These are phyloP conservation scores for Glonium stellatum DNA, from an alignment of 495 filamentous ascomycete genomes.

Conservation along the genomic window DNA sequence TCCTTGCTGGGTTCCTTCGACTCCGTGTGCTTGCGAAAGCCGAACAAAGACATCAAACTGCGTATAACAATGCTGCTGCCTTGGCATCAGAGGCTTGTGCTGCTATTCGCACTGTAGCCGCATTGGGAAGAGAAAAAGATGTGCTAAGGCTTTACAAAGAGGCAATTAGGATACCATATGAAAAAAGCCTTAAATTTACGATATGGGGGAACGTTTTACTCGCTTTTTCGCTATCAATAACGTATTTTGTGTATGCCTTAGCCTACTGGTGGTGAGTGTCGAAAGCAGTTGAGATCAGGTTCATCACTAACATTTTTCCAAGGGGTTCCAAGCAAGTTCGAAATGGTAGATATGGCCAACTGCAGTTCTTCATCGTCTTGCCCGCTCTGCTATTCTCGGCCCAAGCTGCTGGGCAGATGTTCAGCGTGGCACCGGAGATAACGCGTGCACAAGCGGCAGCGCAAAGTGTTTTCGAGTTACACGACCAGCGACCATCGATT, in stretches of 20 bases:
- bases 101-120: slow-evolving; percentile 52
- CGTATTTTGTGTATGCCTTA: slow-evolving; percentile 37
- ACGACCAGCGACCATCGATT: slow-evolving; percentile 18
- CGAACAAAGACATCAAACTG: slow-evolving; percentile 52
- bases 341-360: slow-evolving; percentile 18
- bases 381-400: slow-evolving; percentile 33
- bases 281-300: not conserved
- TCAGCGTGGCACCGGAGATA: slow-evolving; percentile 30
- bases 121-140: slow-evolving; percentile 47
- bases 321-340: slow-evolving; percentile 29
- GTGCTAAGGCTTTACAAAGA: slow-evolving; percentile 43
- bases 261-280: slow-evolving; percentile 31
- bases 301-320: not conserved
- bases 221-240: slow-evolving; percentile 37
- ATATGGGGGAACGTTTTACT: slow-evolving; percentile 37
- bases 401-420: slow-evolving; percentile 30
- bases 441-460: slow-evolving; percentile 26
- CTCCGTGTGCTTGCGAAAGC: slow-evolving; percentile 39
- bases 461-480: slow-evolving; percentile 24
- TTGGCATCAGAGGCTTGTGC: slow-evolving; percentile 53
- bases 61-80: slow-evolving; percentile 48
- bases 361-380: slow-evolving; percentile 32
- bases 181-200: slow-evolving; percentile 35
- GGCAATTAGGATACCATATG: slow-evolving; percentile 39
- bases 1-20: slow-evolving; percentile 25